Conservation (phyloP, 371 early-diverging fungal species). For the Rhizopus arrhizus region DNA sequence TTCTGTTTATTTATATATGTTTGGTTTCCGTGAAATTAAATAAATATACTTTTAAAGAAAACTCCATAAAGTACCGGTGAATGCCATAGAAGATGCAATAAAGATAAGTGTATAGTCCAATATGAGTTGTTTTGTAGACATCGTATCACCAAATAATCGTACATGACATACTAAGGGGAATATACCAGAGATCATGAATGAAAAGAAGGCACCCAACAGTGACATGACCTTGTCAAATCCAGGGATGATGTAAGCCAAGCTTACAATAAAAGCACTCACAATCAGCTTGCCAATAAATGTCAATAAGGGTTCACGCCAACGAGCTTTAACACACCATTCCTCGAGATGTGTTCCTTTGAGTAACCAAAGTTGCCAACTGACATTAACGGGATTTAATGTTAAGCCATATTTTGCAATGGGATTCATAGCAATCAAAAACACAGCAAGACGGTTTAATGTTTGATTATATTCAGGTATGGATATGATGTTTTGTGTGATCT, state of each 20-base stretch:
- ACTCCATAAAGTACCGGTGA: conserved; percentile 38
- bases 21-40: neutral
- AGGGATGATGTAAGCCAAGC: conserved; percentile 59
- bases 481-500: conserved; percentile 75
- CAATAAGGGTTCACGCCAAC: conserved; percentile 31
- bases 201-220: conserved; percentile 67
- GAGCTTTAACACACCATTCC: conserved; percentile 28
- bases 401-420: conserved; percentile 75
- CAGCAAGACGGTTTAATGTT: conserved; percentile 55
- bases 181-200: conserved; percentile 62
- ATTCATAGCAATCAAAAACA: conserved; percentile 68
- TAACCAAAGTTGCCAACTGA: conserved; percentile 56
- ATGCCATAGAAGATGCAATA: conserved; percentile 31
- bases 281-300: conserved; percentile 33
- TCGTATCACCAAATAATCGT: conserved; percentile 34
- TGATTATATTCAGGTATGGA: conserved; percentile 56
- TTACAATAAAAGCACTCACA: conserved; percentile 42
- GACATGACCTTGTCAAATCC: conserved; percentile 71
- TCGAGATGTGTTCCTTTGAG: conserved; percentile 27
- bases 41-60: conserved; percentile 21
- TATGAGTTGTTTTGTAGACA: conserved; percentile 16
- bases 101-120: conserved; percentile 24
- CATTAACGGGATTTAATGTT: conserved; percentile 63
- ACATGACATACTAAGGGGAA: conserved; percentile 62
- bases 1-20: neutral